phyloP scores from a whole-genome alignment of 495 filamentous ascomycete species.

The Beverwykella pulmonaria region DNA sequence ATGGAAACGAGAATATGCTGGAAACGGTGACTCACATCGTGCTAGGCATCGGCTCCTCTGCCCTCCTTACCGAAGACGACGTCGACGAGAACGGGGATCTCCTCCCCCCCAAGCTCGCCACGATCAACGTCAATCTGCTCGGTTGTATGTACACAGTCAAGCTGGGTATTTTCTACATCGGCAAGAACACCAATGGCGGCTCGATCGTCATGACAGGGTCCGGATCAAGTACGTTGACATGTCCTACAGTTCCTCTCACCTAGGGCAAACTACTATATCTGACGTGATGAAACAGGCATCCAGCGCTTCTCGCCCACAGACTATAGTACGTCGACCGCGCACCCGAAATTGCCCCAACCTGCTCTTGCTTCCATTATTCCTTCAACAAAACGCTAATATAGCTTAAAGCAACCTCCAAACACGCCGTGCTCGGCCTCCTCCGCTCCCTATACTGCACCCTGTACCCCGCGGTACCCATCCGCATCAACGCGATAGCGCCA shows the following conservation, averaged over 20 bases:
- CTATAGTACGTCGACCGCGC: constrained; percentile 24
- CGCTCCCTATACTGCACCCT: constrained; percentile 27
- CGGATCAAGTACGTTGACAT: constrained; percentile 20
- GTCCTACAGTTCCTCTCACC: not conserved
- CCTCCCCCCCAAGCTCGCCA: constrained; percentile 19
- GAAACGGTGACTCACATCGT: too few species aligned
- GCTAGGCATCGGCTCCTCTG: constrained; percentile 15
- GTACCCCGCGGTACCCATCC: constrained; percentile 32
- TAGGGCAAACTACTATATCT: not conserved
- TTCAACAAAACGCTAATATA: too few species aligned
- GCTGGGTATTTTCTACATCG: constrained; percentile 26
- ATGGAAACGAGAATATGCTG: not conserved
- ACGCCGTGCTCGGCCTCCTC: constrained; percentile 39
- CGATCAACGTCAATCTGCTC: constrained; percentile 36
- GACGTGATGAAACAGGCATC: constrained; percentile 15
- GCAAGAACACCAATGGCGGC: constrained; percentile 24
- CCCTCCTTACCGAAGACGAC: constrained; percentile 24
- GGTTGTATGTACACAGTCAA: constrained; percentile 33
- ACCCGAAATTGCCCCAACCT: not conserved
- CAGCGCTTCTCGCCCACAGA: constrained; percentile 19
- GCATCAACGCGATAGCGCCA: constrained; percentile 42
- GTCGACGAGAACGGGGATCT: constrained; percentile 33
- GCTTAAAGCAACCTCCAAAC: constrained; percentile 32
- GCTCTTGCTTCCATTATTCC: too few species aligned
- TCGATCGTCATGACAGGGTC: constrained; percentile 41